phyloP scores from a whole-genome alignment of 768 basidiomycete genomes.

The Dacryopinax primogenitus region DNA sequence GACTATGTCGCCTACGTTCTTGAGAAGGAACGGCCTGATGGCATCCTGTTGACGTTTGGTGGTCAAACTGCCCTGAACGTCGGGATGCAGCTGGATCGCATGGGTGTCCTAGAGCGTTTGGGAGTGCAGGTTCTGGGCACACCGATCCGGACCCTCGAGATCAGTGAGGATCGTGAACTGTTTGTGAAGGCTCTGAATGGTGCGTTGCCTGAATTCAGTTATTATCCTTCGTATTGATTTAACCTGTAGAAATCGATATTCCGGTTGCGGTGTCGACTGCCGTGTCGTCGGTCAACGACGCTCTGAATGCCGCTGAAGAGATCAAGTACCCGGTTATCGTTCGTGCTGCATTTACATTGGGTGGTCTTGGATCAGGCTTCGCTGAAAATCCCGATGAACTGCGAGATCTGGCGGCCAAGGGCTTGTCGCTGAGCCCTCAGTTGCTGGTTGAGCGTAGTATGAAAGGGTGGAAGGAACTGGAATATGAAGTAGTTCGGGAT shows the following conservation, averaged over 20 bases:
- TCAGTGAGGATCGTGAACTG: conserved; percentile 92
- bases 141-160: conserved; percentile 83
- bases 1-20: conserved; percentile 98
- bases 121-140: conserved; percentile 91
- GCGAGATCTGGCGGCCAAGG: conserved; percentile 84
- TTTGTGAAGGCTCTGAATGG: conserved; percentile 95
- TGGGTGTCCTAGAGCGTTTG: conserved; percentile 87
- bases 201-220: conserved; percentile 27
- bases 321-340: conserved; percentile 98
- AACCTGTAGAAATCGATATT: conserved; percentile 77
- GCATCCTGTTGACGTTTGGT: conserved; percentile 93
- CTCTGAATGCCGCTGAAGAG: conserved; percentile 73
- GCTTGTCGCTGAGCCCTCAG: conserved; percentile 81
- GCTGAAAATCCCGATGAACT: conserved; percentile 90
- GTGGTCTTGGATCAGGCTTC: conserved; percentile 96
- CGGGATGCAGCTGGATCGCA: conserved; percentile 88
- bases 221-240: not conserved
- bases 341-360: conserved; percentile 91
- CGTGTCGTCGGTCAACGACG: conserved; percentile 88
- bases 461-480: conserved; percentile 99
- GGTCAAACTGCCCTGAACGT: conserved; percentile 97
- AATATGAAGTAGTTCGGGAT: conserved; percentile 98
- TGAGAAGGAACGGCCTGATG: conserved; percentile 96
- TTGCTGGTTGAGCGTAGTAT: conserved; percentile 94
- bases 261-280: conserved; percentile 92